Percentiles rank a stretch among this genome's conserved stretches.
Conservation (phyloP, 257 asterid genomes). For the Scutellaria barbata region DNA sequence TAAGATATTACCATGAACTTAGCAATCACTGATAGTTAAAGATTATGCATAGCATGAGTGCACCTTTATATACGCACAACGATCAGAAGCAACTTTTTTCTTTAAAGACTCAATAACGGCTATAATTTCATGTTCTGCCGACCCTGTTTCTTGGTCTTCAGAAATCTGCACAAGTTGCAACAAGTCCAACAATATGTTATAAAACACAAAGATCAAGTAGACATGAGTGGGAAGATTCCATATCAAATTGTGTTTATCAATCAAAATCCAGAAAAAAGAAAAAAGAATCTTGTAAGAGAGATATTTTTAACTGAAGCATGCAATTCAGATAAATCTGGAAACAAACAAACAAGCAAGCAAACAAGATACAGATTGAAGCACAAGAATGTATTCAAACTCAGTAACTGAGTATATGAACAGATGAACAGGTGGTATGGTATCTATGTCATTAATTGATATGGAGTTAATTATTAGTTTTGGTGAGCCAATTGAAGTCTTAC, state of each 20-base stretch:
- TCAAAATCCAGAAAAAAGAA: not conserved
- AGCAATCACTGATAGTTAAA: slow-evolving; percentile 30
- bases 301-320: not conserved
- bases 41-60: slow-evolving; percentile 30
- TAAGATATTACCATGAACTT: slow-evolving; percentile 28
- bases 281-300: not conserved
- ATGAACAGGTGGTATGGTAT: slow-evolving; percentile 21
- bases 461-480: slow-evolving; percentile 10
- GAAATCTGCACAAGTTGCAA: slow-evolving; percentile 50
- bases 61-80: slow-evolving; percentile 73
- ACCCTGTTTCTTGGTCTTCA: slow-evolving; percentile 47
- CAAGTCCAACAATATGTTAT: slow-evolving; percentile 30
- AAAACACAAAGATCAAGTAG: slow-evolving; percentile 17
- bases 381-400: slow-evolving; percentile 3
- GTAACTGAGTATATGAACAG: slow-evolving; percentile 12
- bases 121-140: slow-evolving; percentile 51
- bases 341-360: not conserved
- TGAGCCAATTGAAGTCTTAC: not conserved
- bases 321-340: slow-evolving; percentile 11
- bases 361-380: not conserved
- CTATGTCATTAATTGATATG: slow-evolving; percentile 8
- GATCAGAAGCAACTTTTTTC: slow-evolving; percentile 60
- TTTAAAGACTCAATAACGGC: slow-evolving; percentile 63
- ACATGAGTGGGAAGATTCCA: slow-evolving; percentile 11
- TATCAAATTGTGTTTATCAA: not conserved